Evolutionary conservation across 179 eudicot genomes (phyloP).

Genomic region (Patellifolia procumbens): DNA sequence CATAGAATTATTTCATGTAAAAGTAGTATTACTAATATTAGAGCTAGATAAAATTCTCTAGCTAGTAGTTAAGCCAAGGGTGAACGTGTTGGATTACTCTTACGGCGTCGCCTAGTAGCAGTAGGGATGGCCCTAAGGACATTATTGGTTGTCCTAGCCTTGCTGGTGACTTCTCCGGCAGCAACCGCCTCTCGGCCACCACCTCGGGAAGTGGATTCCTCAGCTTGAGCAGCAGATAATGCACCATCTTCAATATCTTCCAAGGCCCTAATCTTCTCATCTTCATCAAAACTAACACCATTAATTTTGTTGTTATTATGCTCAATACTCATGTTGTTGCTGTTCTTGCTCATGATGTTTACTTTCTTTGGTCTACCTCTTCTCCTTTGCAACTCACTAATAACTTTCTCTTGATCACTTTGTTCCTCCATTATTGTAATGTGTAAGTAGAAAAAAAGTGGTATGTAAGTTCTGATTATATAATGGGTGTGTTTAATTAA

Average conservation of each 20-base stretch:
- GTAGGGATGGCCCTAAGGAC: background rate
- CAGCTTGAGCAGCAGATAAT: conserved; percentile 16
- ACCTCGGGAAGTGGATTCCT: conserved; percentile 27
- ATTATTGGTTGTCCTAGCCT: conserved; percentile 4
- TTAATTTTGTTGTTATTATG: background rate
- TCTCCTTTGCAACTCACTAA: conserved; percentile 20
- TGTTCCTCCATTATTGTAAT: conserved; percentile 8
- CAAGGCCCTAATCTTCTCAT: conserved; percentile 25
- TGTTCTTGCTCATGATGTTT: conserved; percentile 14
- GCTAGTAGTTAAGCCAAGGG: conserved; percentile 18
- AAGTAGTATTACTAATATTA: background rate
- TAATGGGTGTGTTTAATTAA: background rate
- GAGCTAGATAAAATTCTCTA: background rate
- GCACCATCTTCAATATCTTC: conserved; percentile 24
- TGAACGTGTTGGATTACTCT: conserved; percentile 31
- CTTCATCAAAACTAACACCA: conserved; percentile 13
- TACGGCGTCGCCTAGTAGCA: conserved; percentile 22
- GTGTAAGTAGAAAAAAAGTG: background rate
- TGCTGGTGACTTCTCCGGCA: conserved; percentile 27
- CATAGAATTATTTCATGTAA: no score
- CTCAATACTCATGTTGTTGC: background rate
- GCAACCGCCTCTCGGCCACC: conserved; percentile 22
- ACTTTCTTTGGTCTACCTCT: conserved; percentile 30
- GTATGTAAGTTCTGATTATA: background rate
- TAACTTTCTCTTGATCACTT: background rate